Base-by-base conservation (phyloP, 2,329 filamentous ascomycete species). In the Colletotrichum chrysophilum region DNA sequence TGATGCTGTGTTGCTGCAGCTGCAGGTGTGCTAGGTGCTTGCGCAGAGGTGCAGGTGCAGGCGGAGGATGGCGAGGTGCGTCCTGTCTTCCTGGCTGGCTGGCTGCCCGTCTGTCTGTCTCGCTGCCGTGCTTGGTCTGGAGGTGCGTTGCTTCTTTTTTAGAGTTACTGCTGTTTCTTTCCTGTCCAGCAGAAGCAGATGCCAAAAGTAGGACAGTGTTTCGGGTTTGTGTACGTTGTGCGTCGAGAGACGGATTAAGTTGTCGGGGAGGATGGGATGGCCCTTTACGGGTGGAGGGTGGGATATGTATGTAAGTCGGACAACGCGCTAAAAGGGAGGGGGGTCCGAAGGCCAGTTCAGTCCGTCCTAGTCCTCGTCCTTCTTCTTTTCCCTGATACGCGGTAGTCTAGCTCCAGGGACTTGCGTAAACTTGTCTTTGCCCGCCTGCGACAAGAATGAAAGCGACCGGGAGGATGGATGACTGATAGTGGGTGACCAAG, bases 221-320 rank as follows among this genome's bases (percentile, higher is more conserved):
- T 76, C 74, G 74, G 70, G 70, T 76, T 76, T 64, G 64, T 65
- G 74, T 74, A 60, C 65, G 74, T 74, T 74, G 74, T 76, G 74
- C 74, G 32, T 73, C 70, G 65, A 74, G 21, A 72, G 66, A 65
- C 48, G 65, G 65, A 74, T 76, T 74, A 76, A 69, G 74, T 76
- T 76, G 70, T 74, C 70, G 62, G 74, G 74, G 64, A 60, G 62
- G 70, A 65, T 76, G 70, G 74, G 74, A 76, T 48, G 74, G 62
- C 64, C 73, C 73, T 75, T 68, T 55, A 55, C 62, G 73, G 56
- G 55, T 73, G 64, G 58, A 34, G 43, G 71, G 66, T 58, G 43
- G 71, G 61, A 66, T 71, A 75, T 66, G 71, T 76, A 71, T 75
- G 68, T 72, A 75, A 75, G 60, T 70, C 52, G 74, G 71, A 70